Percentiles rank a stretch among this genome's conserved stretches.
These are phyloP conservation scores for Jacaranda mimosifolia DNA, from an alignment of 257 asterid genomes.

Conservation along the genomic window DNA sequence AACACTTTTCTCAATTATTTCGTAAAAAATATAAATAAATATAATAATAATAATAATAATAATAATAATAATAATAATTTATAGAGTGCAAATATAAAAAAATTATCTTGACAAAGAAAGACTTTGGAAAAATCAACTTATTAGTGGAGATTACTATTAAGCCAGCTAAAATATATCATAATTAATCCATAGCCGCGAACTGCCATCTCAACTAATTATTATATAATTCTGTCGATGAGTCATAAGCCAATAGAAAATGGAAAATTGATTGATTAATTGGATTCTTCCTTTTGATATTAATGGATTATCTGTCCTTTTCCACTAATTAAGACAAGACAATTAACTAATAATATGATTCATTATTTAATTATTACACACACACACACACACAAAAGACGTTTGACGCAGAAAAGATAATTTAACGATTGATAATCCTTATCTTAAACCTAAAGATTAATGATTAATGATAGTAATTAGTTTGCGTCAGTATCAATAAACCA, in stretches of 20 bases:
- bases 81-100: not conserved
- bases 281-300: slow-evolving; percentile 26
- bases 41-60: no score
- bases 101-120: not conserved
- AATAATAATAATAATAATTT: no score
- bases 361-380: not conserved
- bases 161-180: slow-evolving; percentile 27
- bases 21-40: no score
- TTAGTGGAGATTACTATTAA: slow-evolving; percentile 40
- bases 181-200: slow-evolving; percentile 36
- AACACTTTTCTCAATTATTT: no score
- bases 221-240: slow-evolving; percentile 41
- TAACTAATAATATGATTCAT: not conserved
- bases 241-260: slow-evolving; percentile 48
- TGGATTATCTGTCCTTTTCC: slow-evolving; percentile 37
- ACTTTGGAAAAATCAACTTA: not conserved
- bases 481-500: not conserved
- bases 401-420: not conserved
- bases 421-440: slow-evolving; percentile 16
- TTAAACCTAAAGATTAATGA: not conserved
- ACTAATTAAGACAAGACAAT: not conserved
- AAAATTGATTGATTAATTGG: slow-evolving; percentile 27
- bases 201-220: slow-evolving; percentile 39
- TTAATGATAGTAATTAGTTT: not conserved
- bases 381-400: not conserved